phyloP scores from a whole-genome alignment of 164 flowering plant genomes.

The Aristolochia contorta region DNA sequence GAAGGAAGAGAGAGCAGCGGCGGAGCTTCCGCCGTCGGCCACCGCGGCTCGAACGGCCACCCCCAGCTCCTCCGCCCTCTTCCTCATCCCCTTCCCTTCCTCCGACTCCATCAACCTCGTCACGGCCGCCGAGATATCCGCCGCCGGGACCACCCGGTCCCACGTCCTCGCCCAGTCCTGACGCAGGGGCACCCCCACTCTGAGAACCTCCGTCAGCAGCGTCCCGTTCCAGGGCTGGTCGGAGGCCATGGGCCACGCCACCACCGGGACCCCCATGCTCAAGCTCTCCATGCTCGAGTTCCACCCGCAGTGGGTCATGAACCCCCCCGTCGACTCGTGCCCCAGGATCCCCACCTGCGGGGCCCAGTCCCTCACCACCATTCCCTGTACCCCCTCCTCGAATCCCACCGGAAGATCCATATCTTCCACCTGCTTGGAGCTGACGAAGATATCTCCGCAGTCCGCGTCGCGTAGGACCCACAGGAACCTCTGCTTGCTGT shows the following conservation, averaged over 20 bases:
- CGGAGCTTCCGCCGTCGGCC: conserved; percentile 2
- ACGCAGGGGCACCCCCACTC: conserved; percentile 31
- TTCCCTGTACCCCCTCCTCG: conserved; percentile 26
- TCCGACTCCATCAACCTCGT: conserved; percentile 10
- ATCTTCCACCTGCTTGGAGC: no score
- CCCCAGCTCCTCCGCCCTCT: conserved; percentile 6
- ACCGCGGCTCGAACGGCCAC: not conserved
- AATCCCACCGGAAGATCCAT: conserved; percentile 33
- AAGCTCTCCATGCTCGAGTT: conserved; percentile 52
- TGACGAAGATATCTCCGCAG: conserved; percentile 18
- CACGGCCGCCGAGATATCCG: not conserved
- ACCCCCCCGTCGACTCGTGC: conserved; percentile 37
- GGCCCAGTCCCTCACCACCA: conserved; percentile 41
- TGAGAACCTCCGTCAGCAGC: conserved; percentile 32
- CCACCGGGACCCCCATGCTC: conserved; percentile 46
- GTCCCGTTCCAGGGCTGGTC: conserved; percentile 59
- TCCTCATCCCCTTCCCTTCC: conserved; percentile 3
- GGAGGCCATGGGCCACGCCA: conserved; percentile 72
- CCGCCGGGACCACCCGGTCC: conserved; percentile 7
- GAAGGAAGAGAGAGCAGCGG: conserved; percentile 1
- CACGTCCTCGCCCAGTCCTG: conserved; percentile 32
- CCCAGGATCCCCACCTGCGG: conserved; percentile 42
- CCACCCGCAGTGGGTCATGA: conserved; percentile 62
- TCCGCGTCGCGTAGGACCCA: conserved; percentile 70
- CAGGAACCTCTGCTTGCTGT: conserved; percentile 36